A percentile compares a stretch with the other conserved stretches of the same genome.
Conservation (phyloP, 305 asterid species). For the Petunia hybrid region DNA sequence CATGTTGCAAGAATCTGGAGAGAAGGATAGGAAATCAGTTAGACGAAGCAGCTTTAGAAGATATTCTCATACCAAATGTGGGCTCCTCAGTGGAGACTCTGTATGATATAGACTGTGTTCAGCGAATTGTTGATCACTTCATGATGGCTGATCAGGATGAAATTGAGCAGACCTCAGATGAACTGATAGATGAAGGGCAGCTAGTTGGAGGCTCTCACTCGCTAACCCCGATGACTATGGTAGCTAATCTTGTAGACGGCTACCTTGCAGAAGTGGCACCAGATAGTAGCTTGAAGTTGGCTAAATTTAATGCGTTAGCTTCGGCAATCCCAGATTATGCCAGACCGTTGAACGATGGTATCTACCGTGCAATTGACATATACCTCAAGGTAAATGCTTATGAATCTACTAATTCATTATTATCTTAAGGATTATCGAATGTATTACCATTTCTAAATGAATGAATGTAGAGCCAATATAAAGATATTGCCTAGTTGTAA, state of each 20-base stretch:
- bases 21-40: conserved; percentile 51
- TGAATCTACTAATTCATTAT: no score
- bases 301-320: conserved; percentile 52
- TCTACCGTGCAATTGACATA: conserved; percentile 58
- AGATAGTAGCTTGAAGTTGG: conserved; percentile 54
- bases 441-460: background rate
- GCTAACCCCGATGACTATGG: conserved; percentile 38
- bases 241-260: conserved; percentile 52
- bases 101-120: conserved; percentile 59
- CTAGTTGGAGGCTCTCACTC: conserved; percentile 37
- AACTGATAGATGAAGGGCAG: conserved; percentile 37
- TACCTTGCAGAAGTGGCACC: conserved; percentile 64
- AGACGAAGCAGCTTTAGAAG: conserved; percentile 51
- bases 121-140: conserved; percentile 56
- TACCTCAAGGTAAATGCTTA: conserved; percentile 52
- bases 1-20: conserved; percentile 50
- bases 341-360: conserved; percentile 54
- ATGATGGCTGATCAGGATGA: conserved; percentile 43
- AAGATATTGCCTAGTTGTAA: background rate
- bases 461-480: background rate
- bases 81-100: conserved; percentile 49
- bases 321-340: conserved; percentile 55
- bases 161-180: conserved; percentile 31
- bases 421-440: background rate
- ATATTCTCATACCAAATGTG: conserved; percentile 56